Conservation (phyloP, 805 yeast genomes). For the Lipomyces sp. region DNA sequence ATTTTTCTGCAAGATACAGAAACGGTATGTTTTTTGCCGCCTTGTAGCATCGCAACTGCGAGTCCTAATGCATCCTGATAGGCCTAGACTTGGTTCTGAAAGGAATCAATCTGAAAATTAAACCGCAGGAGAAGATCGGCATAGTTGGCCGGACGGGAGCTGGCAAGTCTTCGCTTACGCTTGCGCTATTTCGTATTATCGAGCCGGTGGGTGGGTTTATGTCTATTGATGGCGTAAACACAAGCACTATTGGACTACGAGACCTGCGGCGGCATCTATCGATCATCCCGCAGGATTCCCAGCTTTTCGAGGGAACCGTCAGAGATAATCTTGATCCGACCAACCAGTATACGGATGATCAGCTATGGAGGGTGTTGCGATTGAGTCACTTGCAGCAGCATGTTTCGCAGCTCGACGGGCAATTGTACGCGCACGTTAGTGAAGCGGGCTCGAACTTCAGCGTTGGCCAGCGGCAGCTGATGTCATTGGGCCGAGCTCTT, state of each 20-base stretch:
- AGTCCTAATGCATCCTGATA: constrained; percentile 65
- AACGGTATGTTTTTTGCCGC: no score
- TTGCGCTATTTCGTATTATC: constrained; percentile 62
- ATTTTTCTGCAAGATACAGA: constrained; percentile 66
- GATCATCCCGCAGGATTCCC: constrained; percentile 88
- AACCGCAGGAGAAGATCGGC: constrained; percentile 67
- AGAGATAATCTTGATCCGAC: constrained; percentile 81
- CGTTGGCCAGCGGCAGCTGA: constrained; percentile 65
- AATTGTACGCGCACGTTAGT: constrained; percentile 53
- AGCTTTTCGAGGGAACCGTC: constrained; percentile 72
- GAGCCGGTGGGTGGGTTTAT: constrained; percentile 57
- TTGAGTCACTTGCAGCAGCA: constrained; percentile 42
- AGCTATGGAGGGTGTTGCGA: constrained; percentile 65
- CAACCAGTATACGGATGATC: constrained; percentile 50
- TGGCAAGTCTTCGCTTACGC: constrained; percentile 74
- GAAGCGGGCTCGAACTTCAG: constrained; percentile 70
- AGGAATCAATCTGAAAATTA: constrained; percentile 52
- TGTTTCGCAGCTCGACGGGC: constrained; percentile 33
- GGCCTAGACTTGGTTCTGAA: constrained; percentile 71
- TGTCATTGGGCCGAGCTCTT: constrained; percentile 68
- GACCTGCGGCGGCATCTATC: constrained; percentile 67
- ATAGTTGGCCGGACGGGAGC: constrained; percentile 91
- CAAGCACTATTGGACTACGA: constrained; percentile 57
- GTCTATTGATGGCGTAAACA: constrained; percentile 65
- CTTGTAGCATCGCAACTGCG: constrained; percentile 80